These are phyloP conservation scores for Eucalyptus regnans DNA, from an alignment of 345 rosid genomes.

Conservation along the genomic window DNA sequence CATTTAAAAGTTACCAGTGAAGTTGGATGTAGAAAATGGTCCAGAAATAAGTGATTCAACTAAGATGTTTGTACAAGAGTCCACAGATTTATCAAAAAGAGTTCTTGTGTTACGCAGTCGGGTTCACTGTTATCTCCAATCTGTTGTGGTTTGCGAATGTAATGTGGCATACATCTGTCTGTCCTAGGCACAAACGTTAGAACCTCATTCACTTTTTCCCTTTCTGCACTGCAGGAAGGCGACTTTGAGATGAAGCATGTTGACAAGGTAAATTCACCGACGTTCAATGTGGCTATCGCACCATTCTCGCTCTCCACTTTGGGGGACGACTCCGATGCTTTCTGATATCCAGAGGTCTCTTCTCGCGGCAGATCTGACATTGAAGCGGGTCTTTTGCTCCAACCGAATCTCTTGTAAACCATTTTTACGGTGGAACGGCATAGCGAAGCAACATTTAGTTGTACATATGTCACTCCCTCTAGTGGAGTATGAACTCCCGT, in stretches of 20 bases:
- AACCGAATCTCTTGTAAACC: background rate
- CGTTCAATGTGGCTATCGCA: slow-evolving; percentile 59
- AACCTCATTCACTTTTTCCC: background rate
- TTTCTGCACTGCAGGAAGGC: slow-evolving; percentile 43
- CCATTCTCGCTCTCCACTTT: slow-evolving; percentile 52
- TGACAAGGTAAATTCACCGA: slow-evolving; percentile 29
- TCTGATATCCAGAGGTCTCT: background rate
- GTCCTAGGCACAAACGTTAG: background rate
- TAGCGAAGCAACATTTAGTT: background rate
- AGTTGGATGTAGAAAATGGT: background rate
- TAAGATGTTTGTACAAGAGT: background rate
- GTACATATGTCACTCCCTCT: background rate
- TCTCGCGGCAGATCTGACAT: background rate
- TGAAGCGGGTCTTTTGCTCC: background rate
- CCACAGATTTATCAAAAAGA: background rate
- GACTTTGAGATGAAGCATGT: slow-evolving; percentile 76
- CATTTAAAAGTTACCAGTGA: background rate
- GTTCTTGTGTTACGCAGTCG: background rate
- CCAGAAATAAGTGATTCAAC: background rate
- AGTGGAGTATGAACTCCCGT: background rate
- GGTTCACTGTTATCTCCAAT: background rate
- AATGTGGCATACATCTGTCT: background rate
- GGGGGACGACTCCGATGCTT: slow-evolving; percentile 36
- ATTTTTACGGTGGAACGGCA: background rate
- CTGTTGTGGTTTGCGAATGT: background rate